These are phyloP conservation scores for Aaosphaeria pasadenensis DNA, from an alignment of 2,329 filamentous ascomycete genomes.

Conservation along the genomic window DNA sequence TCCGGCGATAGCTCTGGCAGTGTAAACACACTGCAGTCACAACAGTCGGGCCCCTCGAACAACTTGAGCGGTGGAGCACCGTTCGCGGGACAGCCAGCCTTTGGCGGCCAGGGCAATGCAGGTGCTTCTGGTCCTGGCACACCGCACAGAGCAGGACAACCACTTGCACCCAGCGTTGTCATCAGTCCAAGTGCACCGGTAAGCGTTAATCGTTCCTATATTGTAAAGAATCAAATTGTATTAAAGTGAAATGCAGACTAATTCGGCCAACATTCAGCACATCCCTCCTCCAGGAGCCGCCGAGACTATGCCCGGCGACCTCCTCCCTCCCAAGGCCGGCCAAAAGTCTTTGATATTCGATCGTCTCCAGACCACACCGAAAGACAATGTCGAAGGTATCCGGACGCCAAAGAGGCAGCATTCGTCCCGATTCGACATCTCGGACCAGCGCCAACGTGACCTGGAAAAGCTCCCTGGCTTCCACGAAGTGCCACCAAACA, in stretches of 20 bases:
- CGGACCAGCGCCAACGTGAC: slow-evolving; percentile 81
- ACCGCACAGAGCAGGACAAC: slow-evolving; percentile 59
- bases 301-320: slow-evolving; percentile 97
- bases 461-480: slow-evolving; percentile 97
- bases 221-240: not conserved
- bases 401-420: slow-evolving; percentile 95
- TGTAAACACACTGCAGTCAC: slow-evolving; percentile 26
- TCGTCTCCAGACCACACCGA: slow-evolving; percentile 86
- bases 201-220: slow-evolving; percentile 13
- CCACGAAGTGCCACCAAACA: slow-evolving; percentile 93
- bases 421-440: slow-evolving; percentile 96
- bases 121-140: slow-evolving; percentile 50
- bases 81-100: slow-evolving; percentile 29
- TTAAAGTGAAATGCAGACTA: slow-evolving; percentile 1
- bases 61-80: slow-evolving; percentile 27
- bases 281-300: slow-evolving; percentile 87
- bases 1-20: slow-evolving; percentile 27
- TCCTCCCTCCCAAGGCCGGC: slow-evolving; percentile 88
- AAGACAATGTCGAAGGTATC: slow-evolving; percentile 93
- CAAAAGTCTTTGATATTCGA: slow-evolving; percentile 88
- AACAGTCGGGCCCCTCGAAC: slow-evolving; percentile 27
- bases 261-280: slow-evolving; percentile 57
- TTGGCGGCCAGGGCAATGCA: slow-evolving; percentile 45
- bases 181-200: slow-evolving; percentile 87
- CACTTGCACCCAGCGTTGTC: slow-evolving; percentile 80